Base-by-base conservation (phyloP, 1,284 basidiomycete genomes). In the Calocybe gambosa region DNA sequence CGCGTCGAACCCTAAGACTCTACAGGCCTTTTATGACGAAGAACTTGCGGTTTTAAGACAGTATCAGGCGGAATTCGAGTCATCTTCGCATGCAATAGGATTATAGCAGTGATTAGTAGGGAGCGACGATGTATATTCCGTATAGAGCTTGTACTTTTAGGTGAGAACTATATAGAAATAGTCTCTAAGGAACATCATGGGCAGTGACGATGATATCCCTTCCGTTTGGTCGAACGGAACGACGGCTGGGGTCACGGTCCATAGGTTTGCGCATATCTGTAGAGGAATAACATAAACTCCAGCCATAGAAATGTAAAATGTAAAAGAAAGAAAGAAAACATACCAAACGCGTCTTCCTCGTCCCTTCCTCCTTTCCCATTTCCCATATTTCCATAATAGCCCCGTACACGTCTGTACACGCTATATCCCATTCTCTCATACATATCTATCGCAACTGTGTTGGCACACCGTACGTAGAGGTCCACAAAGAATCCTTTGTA, bases 291-390 rank as follows among this genome's bases (percentile, higher is more conserved):
- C 25, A 43, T 26, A 21, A 37, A 41, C 43, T 31, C 21, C 46
- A 46, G n/a, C 51, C 19, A 21, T 25, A 9, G 4, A 34, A 5
- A 26, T 9, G 19, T 18, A 19, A 29, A 42, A 29, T 18, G 13
- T 7, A 28, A 33, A n/a, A n/a, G n/a, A n/a, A n/a, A n/a, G n/a
- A 34, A 37, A n/a, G 36, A 10, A 39, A 15, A 46, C 87, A 56
- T 64, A 92, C 91, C 92, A 64, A 85, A 94, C 12, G 89, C 93
- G 62, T 95, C 91, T 58, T 92, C 89, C 59, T 94, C 91, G 47
- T 91, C 87, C 57, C 77, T 70, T 16, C 77, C 77, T 7, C 78
- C 82, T 51, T 78, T 78, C 8, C 85, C 71, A 37, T 78, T 61
- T 1, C 85, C 85, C 9, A 91, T 67, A 47, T 74, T 83, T 10